phyloP scores from a whole-genome alignment of 202 grass and related monocot genomes.

The Dendrocalamus latiflorus region DNA sequence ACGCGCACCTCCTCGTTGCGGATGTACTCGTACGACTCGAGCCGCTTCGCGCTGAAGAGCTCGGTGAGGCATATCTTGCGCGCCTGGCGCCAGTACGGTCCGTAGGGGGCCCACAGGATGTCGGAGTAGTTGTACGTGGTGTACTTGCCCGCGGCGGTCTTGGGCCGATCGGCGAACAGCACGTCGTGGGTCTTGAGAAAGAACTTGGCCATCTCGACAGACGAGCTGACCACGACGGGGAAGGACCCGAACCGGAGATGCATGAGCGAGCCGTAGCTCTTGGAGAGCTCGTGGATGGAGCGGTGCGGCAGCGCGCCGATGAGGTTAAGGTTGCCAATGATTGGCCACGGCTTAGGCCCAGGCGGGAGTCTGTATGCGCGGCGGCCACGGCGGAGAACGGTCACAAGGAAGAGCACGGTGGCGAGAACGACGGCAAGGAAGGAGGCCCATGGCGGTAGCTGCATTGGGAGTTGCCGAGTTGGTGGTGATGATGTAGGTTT shows the following conservation, averaged over 20 bases:
- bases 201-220: constrained; percentile 66
- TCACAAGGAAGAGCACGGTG: constrained; percentile 41
- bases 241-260: constrained; percentile 72
- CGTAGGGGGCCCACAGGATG: constrained; percentile 82
- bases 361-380: constrained; percentile 57
- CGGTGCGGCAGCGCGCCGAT: constrained; percentile 69
- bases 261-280: constrained; percentile 57
- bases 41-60: constrained; percentile 80
- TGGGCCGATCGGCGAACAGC: constrained; percentile 56
- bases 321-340: constrained; percentile 87
- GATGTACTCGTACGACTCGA: constrained; percentile 89
- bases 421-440: constrained; percentile 33
- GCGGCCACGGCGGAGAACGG: background rate
- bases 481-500: background rate
- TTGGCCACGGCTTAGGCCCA: constrained; percentile 62
- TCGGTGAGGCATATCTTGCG: constrained; percentile 84
- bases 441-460: constrained; percentile 38
- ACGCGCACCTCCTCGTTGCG: constrained; percentile 50
- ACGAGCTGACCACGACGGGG: constrained; percentile 66
- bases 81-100: constrained; percentile 82
- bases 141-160: constrained; percentile 81
- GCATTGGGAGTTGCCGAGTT: constrained; percentile 25
- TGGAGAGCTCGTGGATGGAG: constrained; percentile 63
- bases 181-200: constrained; percentile 80
- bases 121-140: constrained; percentile 90